Conservation (phyloP, 495 filamentous ascomycete genomes). For the Penicillium crystallinum region DNA sequence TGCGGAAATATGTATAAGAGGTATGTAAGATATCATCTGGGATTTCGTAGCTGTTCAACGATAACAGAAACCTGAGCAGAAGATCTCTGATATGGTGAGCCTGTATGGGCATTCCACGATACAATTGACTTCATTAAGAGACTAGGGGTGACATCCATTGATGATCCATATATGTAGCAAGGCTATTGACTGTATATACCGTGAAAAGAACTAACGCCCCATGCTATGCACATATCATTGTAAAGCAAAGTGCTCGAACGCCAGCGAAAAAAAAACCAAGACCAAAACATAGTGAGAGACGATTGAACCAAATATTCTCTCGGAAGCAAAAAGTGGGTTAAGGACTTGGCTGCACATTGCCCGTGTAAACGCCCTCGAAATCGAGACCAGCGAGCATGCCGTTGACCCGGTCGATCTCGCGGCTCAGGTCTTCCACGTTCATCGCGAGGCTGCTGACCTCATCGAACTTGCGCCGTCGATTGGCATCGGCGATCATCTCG, state of each 20-base stretch:
- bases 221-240: slow-evolving; percentile 26
- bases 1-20: too few relatives aligned
- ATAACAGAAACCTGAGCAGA: too few relatives aligned
- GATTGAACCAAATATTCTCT: too few relatives aligned
- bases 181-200: slow-evolving; percentile 8
- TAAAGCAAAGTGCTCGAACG: slow-evolving; percentile 14
- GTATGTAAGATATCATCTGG: too few relatives aligned
- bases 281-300: neutral
- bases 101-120: too few relatives aligned
- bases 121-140: too few relatives aligned
- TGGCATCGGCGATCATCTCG: slow-evolving; percentile 81
- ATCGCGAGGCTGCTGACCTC: slow-evolving; percentile 74
- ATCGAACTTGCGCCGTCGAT: slow-evolving; percentile 77
- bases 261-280: slow-evolving; percentile 5
- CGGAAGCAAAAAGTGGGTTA: slow-evolving; percentile 6
- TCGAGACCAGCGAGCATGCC: slow-evolving; percentile 46
- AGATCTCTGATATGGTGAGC: too few relatives aligned
- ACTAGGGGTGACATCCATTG: neutral
- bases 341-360: slow-evolving; percentile 16
- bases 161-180: neutral
- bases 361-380: slow-evolving; percentile 48
- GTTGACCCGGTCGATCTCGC: slow-evolving; percentile 70
- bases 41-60: too few relatives aligned
- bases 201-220: slow-evolving; percentile 18
- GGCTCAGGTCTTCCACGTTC: slow-evolving; percentile 79